Evolutionary conservation across 495 filamentous ascomycete genomes (phyloP).

Genomic region (Penicillium herquei): DNA sequence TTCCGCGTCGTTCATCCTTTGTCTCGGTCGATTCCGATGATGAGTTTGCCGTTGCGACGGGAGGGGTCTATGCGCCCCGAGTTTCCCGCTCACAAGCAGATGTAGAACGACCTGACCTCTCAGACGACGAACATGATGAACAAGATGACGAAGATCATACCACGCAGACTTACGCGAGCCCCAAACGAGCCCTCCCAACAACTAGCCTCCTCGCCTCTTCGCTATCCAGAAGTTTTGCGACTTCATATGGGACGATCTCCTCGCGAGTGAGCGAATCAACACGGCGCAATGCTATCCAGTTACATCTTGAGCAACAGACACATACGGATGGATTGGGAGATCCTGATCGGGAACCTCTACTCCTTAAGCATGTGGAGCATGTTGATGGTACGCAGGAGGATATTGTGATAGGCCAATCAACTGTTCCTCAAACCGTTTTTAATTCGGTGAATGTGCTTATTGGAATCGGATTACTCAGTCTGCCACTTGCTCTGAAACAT

Average conservation of each 20-base stretch:
- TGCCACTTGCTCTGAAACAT: slow-evolving; percentile 87
- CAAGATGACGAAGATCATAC: slow-evolving; percentile 3
- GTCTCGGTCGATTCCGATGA: slow-evolving; percentile 53
- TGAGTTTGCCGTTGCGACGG: slow-evolving; percentile 35
- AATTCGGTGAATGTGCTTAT: slow-evolving; percentile 96
- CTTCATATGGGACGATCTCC: slow-evolving; percentile 74
- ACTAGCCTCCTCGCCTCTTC: slow-evolving; percentile 47
- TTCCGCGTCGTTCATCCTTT: slow-evolving; percentile 72
- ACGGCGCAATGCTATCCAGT: slow-evolving; percentile 66
- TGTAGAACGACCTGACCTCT: slow-evolving; percentile 29
- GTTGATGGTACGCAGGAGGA: slow-evolving; percentile 83
- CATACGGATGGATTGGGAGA: slow-evolving; percentile 45
- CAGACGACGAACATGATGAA: slow-evolving; percentile 20
- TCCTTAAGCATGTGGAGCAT: slow-evolving; percentile 80
- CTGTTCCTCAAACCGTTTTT: slow-evolving; percentile 91
- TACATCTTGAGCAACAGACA: slow-evolving; percentile 70
- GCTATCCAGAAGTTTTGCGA: slow-evolving; percentile 68
- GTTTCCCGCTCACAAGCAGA: slow-evolving; percentile 7
- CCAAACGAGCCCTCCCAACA: slow-evolving; percentile 19
- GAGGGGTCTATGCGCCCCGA: slow-evolving; percentile 23
- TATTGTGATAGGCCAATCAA: slow-evolving; percentile 86
- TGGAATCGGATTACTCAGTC: slow-evolving; percentile 82
- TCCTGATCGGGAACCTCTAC: slow-evolving; percentile 71
- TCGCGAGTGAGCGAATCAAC: slow-evolving; percentile 66
- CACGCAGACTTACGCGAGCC: background rate